A percentile compares a stretch with the other conserved stretches of the same genome.
phyloP scores from a whole-genome alignment of 2,329 filamentous ascomycete species.

The Fusarium sp. region DNA sequence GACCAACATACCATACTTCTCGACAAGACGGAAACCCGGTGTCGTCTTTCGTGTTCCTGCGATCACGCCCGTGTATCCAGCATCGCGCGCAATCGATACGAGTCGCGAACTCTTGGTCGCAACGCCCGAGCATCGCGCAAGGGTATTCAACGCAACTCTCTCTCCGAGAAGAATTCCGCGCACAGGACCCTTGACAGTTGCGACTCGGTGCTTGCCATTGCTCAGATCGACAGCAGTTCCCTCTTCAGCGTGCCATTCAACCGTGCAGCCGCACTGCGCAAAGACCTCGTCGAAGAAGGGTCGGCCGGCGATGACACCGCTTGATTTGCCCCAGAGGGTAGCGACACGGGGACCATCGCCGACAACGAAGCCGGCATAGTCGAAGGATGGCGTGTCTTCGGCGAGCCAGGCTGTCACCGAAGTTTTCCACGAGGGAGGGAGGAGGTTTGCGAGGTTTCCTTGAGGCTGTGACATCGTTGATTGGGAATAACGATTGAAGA shows the following conservation, averaged over 20 bases:
- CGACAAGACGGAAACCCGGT: slow-evolving; percentile 91
- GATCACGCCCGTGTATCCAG: slow-evolving; percentile 84
- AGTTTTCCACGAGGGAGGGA: slow-evolving; percentile 86
- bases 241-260: slow-evolving; percentile 87
- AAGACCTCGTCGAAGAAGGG: slow-evolving; percentile 98
- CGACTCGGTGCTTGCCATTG: slow-evolving; percentile 69
- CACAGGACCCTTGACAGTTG: slow-evolving; percentile 86
- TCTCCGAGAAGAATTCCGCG: slow-evolving; percentile 87
- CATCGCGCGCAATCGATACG: slow-evolving; percentile 65
- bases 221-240: slow-evolving; percentile 74
- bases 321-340: slow-evolving; percentile 75
- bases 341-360: slow-evolving; percentile 74
- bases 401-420: slow-evolving; percentile 87
- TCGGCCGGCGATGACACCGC: slow-evolving; percentile 86
- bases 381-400: slow-evolving; percentile 95
- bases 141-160: slow-evolving; percentile 88
- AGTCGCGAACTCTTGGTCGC: slow-evolving; percentile 74
- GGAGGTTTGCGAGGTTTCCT: slow-evolving; percentile 71
- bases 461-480: slow-evolving; percentile 45
- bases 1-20: slow-evolving; percentile 98
- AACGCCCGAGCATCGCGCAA: slow-evolving; percentile 91
- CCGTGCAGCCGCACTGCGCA: slow-evolving; percentile 86
- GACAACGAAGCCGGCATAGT: slow-evolving; percentile 97
- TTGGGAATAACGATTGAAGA: not conserved
- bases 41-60: slow-evolving; percentile 98